Evolutionary conservation across 768 basidiomycete species (phyloP), one percentile per base, ranked within the genome.

Genomic region (Candolleomyces aberdarensis): DNA sequence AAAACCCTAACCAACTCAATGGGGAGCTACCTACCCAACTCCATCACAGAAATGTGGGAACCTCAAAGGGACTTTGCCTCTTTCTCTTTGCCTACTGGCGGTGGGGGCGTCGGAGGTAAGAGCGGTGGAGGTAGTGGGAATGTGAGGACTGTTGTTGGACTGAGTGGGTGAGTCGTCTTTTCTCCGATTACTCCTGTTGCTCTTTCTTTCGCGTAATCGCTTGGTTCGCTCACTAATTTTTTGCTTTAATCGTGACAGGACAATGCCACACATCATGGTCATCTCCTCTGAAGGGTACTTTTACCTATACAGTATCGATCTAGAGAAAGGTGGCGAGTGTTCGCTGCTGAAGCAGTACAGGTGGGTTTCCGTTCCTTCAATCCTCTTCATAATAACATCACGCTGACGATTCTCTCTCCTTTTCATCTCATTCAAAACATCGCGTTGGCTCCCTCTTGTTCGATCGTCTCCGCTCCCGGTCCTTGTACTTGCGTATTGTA

Each of bases 201-300:
- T 19, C 9, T 32, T 32, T 9, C 32, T 32, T 50, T 19, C 19
- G 49, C 22, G 4, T 13, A 5, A 6, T 50, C 50, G 39, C 29
- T 57, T 7, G 48, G n/a, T n/a, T n/a, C 26, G 26, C 26, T 26
- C 3, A 17, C 52, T 39, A 14, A 31, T 32, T 2, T 39, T 39
- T n/a, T 39, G 1, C 49, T 29, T 9, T 7, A 19, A 14, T 36
- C 54, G 1, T 19, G 9, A 2, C 69, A 95, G 93, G 17, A 94
- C 94, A 7, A 91, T 92, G 75, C 96, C 96, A 0, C 96, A 99
- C 62, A 89, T 98, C 11, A 96, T 97, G 93, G 95, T 99, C 22
- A 85, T 98, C 59, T 95, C 94, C 0, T 91, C 92, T 0, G 95
- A 98, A 60, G 96, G 96, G 1, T 91, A 94, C 66, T 96, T 97